Percentiles rank a stretch among this genome's conserved stretches.
phyloP scores from a whole-genome alignment of 495 filamentous ascomycete species.

The Neurospora sp. region DNA sequence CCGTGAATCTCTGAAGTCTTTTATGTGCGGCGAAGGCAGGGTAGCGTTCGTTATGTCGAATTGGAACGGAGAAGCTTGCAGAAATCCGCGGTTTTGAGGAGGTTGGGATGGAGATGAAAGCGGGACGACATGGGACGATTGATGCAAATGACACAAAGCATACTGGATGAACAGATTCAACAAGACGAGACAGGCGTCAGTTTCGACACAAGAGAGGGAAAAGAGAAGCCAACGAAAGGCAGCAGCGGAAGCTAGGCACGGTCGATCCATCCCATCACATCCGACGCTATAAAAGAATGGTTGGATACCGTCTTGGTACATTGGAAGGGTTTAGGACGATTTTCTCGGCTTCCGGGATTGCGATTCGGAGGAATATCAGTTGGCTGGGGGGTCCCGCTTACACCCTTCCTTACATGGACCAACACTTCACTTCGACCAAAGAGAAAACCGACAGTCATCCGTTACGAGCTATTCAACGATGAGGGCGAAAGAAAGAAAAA shows the following conservation, averaged over 20 bases:
- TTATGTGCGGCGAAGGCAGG: neutral
- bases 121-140: neutral
- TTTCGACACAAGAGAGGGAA: neutral
- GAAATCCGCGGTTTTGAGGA: neutral
- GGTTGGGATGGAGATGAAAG: neutral
- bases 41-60: neutral
- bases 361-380: conserved; percentile 22
- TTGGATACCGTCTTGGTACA: conserved; percentile 7
- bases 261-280: neutral
- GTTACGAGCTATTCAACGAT: neutral
- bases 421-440: neutral
- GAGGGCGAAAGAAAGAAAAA: neutral
- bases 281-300: neutral
- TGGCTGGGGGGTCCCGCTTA: conserved; percentile 15
- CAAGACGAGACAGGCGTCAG: neutral
- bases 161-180: neutral
- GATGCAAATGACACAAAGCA: neutral
- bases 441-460: neutral
- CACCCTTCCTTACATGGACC: neutral
- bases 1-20: neutral
- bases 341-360: conserved; percentile 15
- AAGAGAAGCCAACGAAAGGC: conserved; percentile 5
- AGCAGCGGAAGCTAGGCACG: conserved; percentile 4
- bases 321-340: conserved; percentile 24
- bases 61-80: neutral